Conservation (phyloP, 2,329 filamentous ascomycete species). For the Xylaria sp. region DNA sequence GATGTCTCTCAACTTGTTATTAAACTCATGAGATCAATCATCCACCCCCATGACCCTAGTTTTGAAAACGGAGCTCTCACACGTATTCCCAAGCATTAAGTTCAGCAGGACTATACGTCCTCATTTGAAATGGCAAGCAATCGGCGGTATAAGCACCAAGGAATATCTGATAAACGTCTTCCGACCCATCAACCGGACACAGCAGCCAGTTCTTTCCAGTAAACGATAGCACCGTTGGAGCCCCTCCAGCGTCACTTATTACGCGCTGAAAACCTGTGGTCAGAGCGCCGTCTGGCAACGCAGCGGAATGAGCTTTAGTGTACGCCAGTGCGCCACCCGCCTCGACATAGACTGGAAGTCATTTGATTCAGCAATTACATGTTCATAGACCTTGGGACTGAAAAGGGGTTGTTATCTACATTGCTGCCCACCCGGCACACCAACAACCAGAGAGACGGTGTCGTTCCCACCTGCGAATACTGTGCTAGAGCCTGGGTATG, state of each 20-base stretch:
- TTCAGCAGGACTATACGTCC: too few relatives aligned
- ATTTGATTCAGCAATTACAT: background rate
- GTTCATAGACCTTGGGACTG: background rate
- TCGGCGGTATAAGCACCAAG: too few relatives aligned
- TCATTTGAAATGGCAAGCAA: too few relatives aligned
- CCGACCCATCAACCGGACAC: background rate
- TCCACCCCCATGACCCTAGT: too few relatives aligned
- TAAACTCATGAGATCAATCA: too few relatives aligned
- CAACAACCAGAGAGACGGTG: background rate
- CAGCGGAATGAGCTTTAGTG: background rate
- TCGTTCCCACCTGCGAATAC: background rate
- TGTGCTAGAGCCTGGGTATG: background rate
- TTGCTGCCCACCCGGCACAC: background rate
- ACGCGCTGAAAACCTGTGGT: background rate
- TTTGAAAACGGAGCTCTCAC: too few relatives aligned
- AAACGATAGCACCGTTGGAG: background rate
- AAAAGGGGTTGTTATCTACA: background rate
- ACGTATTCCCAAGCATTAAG: too few relatives aligned
- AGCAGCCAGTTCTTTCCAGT: background rate
- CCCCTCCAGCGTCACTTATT: background rate
- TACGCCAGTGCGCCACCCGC: background rate
- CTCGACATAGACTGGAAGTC: background rate
- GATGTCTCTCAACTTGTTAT: too few relatives aligned
- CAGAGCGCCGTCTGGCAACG: background rate
- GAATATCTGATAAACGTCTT: background rate